Evolutionary conservation across 2,329 filamentous ascomycete species (phyloP).

Genomic region (Leptographium flavum): DNA sequence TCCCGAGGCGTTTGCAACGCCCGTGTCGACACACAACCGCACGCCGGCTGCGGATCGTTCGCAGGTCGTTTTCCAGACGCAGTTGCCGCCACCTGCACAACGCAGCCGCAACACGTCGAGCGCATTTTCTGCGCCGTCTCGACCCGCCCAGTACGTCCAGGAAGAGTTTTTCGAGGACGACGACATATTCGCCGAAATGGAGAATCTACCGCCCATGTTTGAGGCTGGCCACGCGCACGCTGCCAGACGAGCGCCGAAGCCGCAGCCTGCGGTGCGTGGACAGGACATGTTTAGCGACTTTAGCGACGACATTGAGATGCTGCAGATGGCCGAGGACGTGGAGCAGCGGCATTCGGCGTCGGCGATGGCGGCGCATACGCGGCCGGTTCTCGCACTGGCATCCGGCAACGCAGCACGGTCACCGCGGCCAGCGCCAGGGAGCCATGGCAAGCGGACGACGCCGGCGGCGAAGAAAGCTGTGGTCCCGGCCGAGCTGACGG

Average conservation of each 20-base stretch:
- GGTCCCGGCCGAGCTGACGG: constrained; percentile 41
- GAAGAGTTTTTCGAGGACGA: constrained; percentile 14
- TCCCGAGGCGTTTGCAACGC: constrained; percentile 14
- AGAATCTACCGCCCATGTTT: constrained; percentile 3
- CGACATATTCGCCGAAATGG: constrained; percentile 10
- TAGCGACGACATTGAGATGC: constrained; percentile 27
- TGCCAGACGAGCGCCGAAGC: not conserved
- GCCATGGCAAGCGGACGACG: constrained; percentile 16
- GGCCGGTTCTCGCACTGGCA: constrained; percentile 29
- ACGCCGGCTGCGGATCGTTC: constrained; percentile 20
- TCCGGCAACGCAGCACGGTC: constrained; percentile 28
- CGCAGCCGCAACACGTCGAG: not conserved
- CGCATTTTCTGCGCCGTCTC: not conserved
- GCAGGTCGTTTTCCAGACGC: constrained; percentile 39
- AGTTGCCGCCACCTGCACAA: constrained; percentile 16
- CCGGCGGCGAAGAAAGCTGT: constrained; percentile 14
- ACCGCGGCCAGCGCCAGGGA: constrained; percentile 22
- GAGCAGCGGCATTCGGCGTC: constrained; percentile 22
- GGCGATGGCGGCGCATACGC: constrained; percentile 15
- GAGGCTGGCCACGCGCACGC: not conserved
- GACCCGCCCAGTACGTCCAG: not conserved
- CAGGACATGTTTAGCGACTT: constrained; percentile 15
- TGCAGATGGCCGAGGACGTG: constrained; percentile 35
- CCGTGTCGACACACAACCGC: constrained; percentile 19
- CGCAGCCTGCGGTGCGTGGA: not conserved